Percentiles rank a stretch among this genome's conserved stretches.
phyloP scores from a whole-genome alignment of 768 basidiomycete genomes.

The Mycena amicta region DNA sequence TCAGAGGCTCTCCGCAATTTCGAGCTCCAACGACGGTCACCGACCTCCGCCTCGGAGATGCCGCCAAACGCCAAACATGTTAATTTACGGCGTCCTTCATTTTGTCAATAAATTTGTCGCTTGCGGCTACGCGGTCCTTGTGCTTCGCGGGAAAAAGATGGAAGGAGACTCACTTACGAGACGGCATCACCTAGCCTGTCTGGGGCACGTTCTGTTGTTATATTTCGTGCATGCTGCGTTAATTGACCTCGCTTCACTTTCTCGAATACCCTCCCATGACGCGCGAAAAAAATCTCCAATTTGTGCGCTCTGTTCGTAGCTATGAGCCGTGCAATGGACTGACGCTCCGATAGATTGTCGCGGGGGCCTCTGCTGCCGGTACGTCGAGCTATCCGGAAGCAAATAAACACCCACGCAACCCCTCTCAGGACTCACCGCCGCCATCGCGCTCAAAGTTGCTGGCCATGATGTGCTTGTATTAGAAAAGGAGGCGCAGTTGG shows the following conservation, averaged over 20 bases:
- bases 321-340: not conserved
- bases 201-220: not conserved
- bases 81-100: not conserved
- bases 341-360: constrained; percentile 10
- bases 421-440: constrained; percentile 9
- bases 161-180: not conserved
- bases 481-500: constrained; percentile 7
- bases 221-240: not conserved
- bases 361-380: constrained; percentile 16
- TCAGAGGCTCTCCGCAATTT: no score
- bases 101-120: not conserved
- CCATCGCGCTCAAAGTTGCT: constrained; percentile 7
- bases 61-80: no score
- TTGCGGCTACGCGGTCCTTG: not conserved
- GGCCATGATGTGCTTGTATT: constrained; percentile 12
- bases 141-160: not conserved
- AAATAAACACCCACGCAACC: no score
- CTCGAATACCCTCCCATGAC: not conserved
- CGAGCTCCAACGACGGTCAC: no score
- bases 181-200: not conserved
- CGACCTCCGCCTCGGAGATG: no score
- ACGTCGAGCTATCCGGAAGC: not conserved
- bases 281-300: not conserved
- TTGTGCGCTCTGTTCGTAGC: not conserved
- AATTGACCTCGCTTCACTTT: not conserved